These are phyloP conservation scores for Tylopilus subfusipes DNA, from an alignment of 768 basidiomycete genomes.

Conservation along the genomic window DNA sequence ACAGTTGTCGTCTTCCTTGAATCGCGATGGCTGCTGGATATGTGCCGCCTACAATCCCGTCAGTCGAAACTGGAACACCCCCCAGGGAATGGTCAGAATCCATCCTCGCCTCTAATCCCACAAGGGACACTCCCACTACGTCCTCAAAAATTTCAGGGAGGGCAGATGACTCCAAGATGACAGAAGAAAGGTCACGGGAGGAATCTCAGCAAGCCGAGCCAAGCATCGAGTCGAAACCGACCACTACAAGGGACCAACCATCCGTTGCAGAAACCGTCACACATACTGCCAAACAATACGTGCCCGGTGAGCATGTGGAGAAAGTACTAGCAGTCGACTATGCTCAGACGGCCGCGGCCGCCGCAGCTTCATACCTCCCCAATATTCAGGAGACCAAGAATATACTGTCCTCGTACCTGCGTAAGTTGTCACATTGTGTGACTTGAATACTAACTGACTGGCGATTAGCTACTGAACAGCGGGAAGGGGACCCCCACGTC, in stretches of 20 bases:
- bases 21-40: slow-evolving; percentile 10
- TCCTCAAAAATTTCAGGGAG: neutral
- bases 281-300: slow-evolving; percentile 2
- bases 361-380: slow-evolving; percentile 4
- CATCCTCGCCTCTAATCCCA: slow-evolving; percentile 10
- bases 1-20: neutral
- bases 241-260: neutral
- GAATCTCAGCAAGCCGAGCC: neutral
- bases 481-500: neutral
- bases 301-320: neutral
- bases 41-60: slow-evolving; percentile 16
- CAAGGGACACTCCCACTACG: slow-evolving; percentile 4
- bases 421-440: slow-evolving; percentile 10
- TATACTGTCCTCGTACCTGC: neutral
- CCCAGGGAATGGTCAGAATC: slow-evolving; percentile 18
- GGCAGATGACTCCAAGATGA: neutral
- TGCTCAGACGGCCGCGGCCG: neutral
- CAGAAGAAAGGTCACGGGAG: neutral
- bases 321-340: neutral
- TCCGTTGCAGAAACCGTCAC: neutral
- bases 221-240: neutral
- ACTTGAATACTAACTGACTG: slow-evolving; percentile 3
- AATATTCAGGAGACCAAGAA: neutral
- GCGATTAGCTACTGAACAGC: slow-evolving; percentile 5
- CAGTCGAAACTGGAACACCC: slow-evolving; percentile 16